Conservation (phyloP, 176 grass and related monocot genomes). For the Guadua angustifolia region DNA sequence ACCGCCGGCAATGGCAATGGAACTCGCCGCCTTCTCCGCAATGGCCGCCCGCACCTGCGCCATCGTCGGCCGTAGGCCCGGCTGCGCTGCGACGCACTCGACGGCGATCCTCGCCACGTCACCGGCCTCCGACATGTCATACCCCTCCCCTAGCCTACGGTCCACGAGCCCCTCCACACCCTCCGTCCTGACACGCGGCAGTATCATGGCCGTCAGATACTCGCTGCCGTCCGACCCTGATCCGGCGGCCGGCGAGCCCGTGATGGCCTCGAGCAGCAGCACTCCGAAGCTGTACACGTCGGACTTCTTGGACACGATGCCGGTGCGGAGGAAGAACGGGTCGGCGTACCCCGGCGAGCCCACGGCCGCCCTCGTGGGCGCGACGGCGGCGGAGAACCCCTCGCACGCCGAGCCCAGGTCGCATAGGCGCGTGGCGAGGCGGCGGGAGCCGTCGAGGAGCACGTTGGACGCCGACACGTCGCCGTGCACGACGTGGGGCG, state of each 20-base stretch:
- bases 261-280: slow-evolving; percentile 70
- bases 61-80: slow-evolving; percentile 69
- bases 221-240: slow-evolving; percentile 20
- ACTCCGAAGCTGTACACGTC: slow-evolving; percentile 94
- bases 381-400: slow-evolving; percentile 75
- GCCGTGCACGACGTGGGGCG: slow-evolving; percentile 66
- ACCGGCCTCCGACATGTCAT: slow-evolving; percentile 49
- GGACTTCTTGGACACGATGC: slow-evolving; percentile 73
- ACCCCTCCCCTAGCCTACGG: slow-evolving; percentile 36
- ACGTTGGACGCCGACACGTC: slow-evolving; percentile 91
- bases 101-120: slow-evolving; percentile 56
- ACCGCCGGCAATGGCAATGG: slow-evolving; percentile 5
- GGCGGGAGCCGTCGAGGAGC: slow-evolving; percentile 46
- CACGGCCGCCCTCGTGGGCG: slow-evolving; percentile 42
- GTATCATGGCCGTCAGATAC: slow-evolving; percentile 50
- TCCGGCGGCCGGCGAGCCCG: slow-evolving; percentile 57
- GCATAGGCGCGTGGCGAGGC: slow-evolving; percentile 51
- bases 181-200: slow-evolving; percentile 33
- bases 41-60: slow-evolving; percentile 55
- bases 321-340: slow-evolving; percentile 87
- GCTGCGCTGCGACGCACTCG: slow-evolving; percentile 57
- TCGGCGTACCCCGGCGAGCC: slow-evolving; percentile 85
- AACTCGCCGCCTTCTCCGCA: slow-evolving; percentile 48
- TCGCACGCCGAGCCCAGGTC: slow-evolving; percentile 83
- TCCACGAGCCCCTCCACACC: slow-evolving; percentile 58